Evolutionary conservation across 371 early-diverging fungal species (phyloP).

Genomic region (Rhizomucor miehei): DNA sequence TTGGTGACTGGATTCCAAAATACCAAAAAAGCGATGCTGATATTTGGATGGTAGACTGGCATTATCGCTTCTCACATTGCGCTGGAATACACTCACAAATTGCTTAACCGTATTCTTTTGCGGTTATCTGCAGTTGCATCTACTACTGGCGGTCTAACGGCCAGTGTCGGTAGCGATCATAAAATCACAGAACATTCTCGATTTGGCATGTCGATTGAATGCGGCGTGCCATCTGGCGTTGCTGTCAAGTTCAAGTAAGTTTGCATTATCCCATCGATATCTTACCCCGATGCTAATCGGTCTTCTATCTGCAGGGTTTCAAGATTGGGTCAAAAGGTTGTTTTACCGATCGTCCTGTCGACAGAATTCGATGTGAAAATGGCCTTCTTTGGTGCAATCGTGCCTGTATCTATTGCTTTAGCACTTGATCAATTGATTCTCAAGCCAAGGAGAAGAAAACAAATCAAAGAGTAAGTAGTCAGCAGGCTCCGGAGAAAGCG

Average conservation of each 20-base stretch:
- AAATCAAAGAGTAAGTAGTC: conserved; percentile 54
- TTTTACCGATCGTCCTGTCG: conserved; percentile 79
- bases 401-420: conserved; percentile 65
- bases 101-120: conserved; percentile 30
- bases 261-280: no score
- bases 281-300: background rate
- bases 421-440: conserved; percentile 69
- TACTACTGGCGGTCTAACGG: conserved; percentile 49
- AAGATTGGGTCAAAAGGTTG: conserved; percentile 81
- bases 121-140: conserved; percentile 43
- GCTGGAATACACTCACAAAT: conserved; percentile 40
- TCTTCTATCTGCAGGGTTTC: conserved; percentile 49
- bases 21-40: background rate
- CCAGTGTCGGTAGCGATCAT: conserved; percentile 59
- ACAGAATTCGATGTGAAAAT: conserved; percentile 67
- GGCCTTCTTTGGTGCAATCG: conserved; percentile 61
- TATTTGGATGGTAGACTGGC: conserved; percentile 34
- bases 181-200: conserved; percentile 65
- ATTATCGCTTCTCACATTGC: conserved; percentile 49
- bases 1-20: background rate
- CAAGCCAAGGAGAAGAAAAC: conserved; percentile 63
- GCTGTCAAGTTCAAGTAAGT: conserved; percentile 66
- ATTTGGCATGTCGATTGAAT: conserved; percentile 75
- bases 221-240: conserved; percentile 73
- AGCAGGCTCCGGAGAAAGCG: background rate